Conservation (phyloP, 176 grass and related monocot genomes). For the Aegilops sharonensis region DNA sequence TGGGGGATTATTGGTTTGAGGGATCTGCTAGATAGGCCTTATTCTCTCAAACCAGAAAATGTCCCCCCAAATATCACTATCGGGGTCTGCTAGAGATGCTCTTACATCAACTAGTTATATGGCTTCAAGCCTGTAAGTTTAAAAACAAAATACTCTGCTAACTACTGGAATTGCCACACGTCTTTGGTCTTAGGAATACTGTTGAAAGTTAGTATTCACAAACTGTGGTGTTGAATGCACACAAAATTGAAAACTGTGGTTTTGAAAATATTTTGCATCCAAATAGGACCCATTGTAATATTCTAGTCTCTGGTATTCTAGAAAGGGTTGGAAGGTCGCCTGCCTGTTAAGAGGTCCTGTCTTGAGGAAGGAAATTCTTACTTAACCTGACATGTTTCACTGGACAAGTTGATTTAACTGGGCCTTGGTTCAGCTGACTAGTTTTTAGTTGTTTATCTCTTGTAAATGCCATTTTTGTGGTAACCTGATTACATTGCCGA, state of each 20-base stretch:
- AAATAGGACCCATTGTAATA: background rate
- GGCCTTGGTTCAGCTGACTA: background rate
- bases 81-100: no score
- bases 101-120: background rate
- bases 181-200: background rate
- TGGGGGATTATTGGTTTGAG: no score
- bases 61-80: no score
- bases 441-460: background rate
- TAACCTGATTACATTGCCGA: constrained; percentile 13
- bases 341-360: background rate
- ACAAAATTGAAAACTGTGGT: background rate
- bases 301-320: background rate
- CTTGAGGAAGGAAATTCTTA: constrained; percentile 10
- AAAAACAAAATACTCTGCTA: background rate
- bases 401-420: background rate
- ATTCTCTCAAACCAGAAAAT: no score
- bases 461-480: background rate
- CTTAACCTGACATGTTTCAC: constrained; percentile 13
- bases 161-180: background rate
- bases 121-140: background rate
- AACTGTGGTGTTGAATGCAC: background rate
- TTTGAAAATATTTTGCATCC: background rate
- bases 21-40: no score
- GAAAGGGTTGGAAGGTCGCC: background rate
- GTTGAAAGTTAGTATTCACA: background rate